phyloP scores from a whole-genome alignment of 2,329 filamentous ascomycete genomes.

The Penicillium janthinellum region DNA sequence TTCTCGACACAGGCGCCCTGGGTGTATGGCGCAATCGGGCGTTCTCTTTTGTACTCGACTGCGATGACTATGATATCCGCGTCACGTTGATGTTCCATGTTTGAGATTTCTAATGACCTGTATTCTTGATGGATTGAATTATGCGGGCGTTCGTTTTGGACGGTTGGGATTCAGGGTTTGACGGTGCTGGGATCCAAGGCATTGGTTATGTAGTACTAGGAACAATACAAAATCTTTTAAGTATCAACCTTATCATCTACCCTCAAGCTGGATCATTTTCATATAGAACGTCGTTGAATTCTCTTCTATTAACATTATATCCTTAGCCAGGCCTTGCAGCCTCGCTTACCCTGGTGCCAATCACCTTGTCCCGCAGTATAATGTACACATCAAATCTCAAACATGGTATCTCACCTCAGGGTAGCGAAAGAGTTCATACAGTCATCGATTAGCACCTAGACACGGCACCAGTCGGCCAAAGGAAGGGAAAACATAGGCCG shows the following conservation, averaged over 20 bases:
- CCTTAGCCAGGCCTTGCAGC: neutral
- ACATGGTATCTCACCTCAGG: constrained; percentile 25
- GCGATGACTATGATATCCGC: constrained; percentile 4
- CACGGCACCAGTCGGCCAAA: neutral
- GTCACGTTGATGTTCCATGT: constrained; percentile 16
- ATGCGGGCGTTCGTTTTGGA: constrained; percentile 2
- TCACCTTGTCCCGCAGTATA: neutral
- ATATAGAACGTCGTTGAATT: neutral
- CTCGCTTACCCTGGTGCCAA: neutral
- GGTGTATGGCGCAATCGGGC: neutral
- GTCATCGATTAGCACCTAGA: constrained; percentile 15
- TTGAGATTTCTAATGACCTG: constrained; percentile 22
- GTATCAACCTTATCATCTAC: too few species aligned
- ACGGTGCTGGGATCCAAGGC: neutral
- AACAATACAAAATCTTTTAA: constrained; percentile 4
- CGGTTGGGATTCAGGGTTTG: constrained; percentile 1
- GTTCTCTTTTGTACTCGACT: neutral
- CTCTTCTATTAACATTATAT: neutral
- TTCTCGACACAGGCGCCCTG: neutral
- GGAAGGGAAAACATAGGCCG: neutral
- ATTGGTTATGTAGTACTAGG: constrained; percentile 8
- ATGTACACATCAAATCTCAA: constrained; percentile 17
- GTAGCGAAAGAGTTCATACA: constrained; percentile 18
- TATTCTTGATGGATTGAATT: neutral
- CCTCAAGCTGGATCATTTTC: neutral